Conservation (phyloP, 805 yeast species). For the Saccharomycopsis capsularis region DNA sequence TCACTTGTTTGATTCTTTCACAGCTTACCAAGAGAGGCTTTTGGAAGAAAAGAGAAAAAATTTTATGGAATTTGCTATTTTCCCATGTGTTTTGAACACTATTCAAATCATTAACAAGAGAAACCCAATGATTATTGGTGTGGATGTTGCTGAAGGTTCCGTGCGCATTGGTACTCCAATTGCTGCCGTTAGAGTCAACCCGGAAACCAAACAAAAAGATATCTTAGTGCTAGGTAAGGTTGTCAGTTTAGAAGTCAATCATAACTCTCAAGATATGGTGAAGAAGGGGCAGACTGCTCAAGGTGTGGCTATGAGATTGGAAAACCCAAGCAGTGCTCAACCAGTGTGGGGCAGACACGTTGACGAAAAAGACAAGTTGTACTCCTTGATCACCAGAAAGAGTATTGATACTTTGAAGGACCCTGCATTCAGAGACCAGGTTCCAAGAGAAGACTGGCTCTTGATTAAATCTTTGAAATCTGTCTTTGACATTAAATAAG, state of each 20-base stretch:
- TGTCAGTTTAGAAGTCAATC: slow-evolving; percentile 91
- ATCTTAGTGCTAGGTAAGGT: slow-evolving; percentile 77
- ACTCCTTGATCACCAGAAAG: slow-evolving; percentile 83
- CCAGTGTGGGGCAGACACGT: slow-evolving; percentile 99
- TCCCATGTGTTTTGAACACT: slow-evolving; percentile 93
- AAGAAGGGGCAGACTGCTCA: slow-evolving; percentile 95
- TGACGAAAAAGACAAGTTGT: slow-evolving; percentile 83
- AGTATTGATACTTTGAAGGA: slow-evolving; percentile 97
- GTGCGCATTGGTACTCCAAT: slow-evolving; percentile 91
- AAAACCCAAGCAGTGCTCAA: slow-evolving; percentile 84
- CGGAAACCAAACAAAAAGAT: slow-evolving; percentile 68
- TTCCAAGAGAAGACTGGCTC: slow-evolving; percentile 93
- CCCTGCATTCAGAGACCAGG: slow-evolving; percentile 93
- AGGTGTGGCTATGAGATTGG: slow-evolving; percentile 98
- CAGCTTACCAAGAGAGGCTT: slow-evolving; percentile 82
- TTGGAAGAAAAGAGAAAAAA: slow-evolving; percentile 88
- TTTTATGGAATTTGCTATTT: slow-evolving; percentile 79
- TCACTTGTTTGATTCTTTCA: slow-evolving; percentile 91
- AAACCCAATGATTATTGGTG: slow-evolving; percentile 99
- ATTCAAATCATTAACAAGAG: slow-evolving; percentile 96
- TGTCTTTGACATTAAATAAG: slow-evolving; percentile 64
- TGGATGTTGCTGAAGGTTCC: slow-evolving; percentile 89
- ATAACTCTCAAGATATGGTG: slow-evolving; percentile 69
- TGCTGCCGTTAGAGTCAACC: slow-evolving; percentile 86
- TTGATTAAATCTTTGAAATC: slow-evolving; percentile 83